phyloP scores from a whole-genome alignment of 129 eudicot species.

The Apium graveolens region DNA sequence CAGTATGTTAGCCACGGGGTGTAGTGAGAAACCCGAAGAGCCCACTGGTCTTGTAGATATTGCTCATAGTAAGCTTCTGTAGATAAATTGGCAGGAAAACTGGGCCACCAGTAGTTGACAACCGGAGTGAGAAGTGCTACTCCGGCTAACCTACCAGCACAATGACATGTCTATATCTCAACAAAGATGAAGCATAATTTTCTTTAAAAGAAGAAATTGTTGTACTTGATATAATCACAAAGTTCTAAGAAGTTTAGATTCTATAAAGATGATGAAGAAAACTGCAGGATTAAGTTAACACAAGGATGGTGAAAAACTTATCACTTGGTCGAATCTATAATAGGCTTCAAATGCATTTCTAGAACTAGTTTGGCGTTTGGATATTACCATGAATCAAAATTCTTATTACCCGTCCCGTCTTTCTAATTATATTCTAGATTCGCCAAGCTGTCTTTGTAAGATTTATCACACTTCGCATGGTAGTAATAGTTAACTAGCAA shows the following conservation, averaged over 20 bases:
- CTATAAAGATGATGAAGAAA: not conserved
- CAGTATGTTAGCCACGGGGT: conserved; percentile 69
- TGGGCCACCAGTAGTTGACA: conserved; percentile 85
- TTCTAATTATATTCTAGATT: not conserved
- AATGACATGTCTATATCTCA: not conserved
- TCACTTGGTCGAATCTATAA: not conserved
- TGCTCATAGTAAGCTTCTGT: conserved; percentile 52
- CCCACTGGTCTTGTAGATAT: conserved; percentile 58
- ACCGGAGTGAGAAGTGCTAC: conserved; percentile 71
- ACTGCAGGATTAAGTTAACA: not conserved
- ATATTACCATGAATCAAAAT: not conserved
- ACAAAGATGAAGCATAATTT: not conserved
- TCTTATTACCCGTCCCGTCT: not conserved
- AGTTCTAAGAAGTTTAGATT: not conserved
- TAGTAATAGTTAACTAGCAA: not conserved
- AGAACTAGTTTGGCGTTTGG: not conserved
- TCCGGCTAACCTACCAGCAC: conserved; percentile 51
- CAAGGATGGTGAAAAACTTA: not conserved
- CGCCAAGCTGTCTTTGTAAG: not conserved
- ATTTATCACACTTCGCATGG: not conserved
- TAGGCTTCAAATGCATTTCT: not conserved
- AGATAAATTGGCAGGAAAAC: conserved; percentile 48
- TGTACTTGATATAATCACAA: not conserved
- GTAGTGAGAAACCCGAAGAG: conserved; percentile 57
- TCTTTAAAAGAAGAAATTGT: not conserved